phyloP scores from a whole-genome alignment of 1,139 yeast genomes.

The Candida sanyaensis region DNA sequence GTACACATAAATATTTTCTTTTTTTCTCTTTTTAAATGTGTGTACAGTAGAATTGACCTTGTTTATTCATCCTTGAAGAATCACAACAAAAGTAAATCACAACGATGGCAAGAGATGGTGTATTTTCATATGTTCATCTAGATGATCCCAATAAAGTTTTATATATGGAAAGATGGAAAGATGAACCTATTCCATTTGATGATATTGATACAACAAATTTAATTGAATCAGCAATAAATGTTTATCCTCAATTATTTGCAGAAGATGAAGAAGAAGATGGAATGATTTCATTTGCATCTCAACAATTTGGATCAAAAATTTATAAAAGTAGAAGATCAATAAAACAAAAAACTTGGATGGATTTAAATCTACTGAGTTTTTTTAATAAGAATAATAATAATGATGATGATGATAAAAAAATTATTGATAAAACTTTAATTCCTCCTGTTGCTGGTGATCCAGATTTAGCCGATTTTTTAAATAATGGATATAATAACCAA shows the following conservation, averaged over 20 bases:
- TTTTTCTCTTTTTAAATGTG: too few relatives aligned
- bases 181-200: conserved; percentile 43
- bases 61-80: too few relatives aligned
- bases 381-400: conserved; percentile 3
- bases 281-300: conserved; percentile 35
- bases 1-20: too few relatives aligned
- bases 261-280: conserved; percentile 45
- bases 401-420: conserved; percentile 19
- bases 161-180: conserved; percentile 45
- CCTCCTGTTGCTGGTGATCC: conserved; percentile 25
- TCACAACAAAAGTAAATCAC: neutral
- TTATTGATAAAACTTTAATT: conserved; percentile 32
- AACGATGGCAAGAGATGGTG: conserved; percentile 27
- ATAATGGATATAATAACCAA: conserved; percentile 7
- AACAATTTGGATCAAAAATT: conserved; percentile 41
- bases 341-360: conserved; percentile 40
- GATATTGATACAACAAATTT: conserved; percentile 43
- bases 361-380: conserved; percentile 35
- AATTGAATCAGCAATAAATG: conserved; percentile 36
- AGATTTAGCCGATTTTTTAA: conserved; percentile 10
- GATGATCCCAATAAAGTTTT: conserved; percentile 42
- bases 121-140: conserved; percentile 38
- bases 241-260: conserved; percentile 38
- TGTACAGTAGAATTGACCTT: too few relatives aligned
- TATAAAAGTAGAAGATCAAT: conserved; percentile 34